These are phyloP conservation scores for Penicillium subrubescens DNA, from an alignment of 495 filamentous ascomycete genomes.

Conservation along the genomic window DNA sequence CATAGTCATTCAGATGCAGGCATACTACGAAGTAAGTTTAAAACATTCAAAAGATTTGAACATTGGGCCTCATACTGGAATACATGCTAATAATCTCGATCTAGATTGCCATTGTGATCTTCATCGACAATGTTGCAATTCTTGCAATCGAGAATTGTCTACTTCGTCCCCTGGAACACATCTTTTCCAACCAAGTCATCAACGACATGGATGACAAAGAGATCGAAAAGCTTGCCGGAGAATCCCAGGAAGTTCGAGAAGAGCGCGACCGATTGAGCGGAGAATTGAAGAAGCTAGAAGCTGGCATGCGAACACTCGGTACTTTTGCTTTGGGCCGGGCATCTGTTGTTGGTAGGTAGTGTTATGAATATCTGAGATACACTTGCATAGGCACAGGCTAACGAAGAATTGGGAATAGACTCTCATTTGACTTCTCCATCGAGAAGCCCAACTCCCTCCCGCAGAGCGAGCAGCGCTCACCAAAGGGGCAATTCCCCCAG, in stretches of 20 bases:
- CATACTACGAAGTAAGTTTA: conserved; percentile 38
- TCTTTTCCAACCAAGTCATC: conserved; percentile 36
- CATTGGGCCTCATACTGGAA: background rate
- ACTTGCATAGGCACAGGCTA: background rate
- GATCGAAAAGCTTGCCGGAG: conserved; percentile 22
- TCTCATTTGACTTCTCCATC: background rate
- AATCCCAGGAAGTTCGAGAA: conserved; percentile 11
- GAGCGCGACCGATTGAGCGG: background rate
- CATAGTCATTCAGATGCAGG: conserved; percentile 36
- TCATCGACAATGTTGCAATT: conserved; percentile 63
- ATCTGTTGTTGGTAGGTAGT: background rate
- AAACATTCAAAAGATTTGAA: background rate
- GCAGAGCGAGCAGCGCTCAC: background rate
- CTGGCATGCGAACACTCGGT: background rate
- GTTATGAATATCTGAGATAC: background rate
- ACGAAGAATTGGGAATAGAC: background rate
- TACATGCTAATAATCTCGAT: background rate
- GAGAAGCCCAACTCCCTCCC: background rate
- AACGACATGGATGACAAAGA: conserved; percentile 30
- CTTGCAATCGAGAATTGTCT: conserved; percentile 63
- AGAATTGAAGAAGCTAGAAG: background rate
- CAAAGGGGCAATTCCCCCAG: background rate
- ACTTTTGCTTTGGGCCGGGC: background rate
- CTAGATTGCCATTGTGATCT: conserved; percentile 60
- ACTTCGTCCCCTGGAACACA: conserved; percentile 32